Evolutionary conservation across 768 basidiomycete genomes (phyloP).

Genomic region (Melanogaster broomeanus): DNA sequence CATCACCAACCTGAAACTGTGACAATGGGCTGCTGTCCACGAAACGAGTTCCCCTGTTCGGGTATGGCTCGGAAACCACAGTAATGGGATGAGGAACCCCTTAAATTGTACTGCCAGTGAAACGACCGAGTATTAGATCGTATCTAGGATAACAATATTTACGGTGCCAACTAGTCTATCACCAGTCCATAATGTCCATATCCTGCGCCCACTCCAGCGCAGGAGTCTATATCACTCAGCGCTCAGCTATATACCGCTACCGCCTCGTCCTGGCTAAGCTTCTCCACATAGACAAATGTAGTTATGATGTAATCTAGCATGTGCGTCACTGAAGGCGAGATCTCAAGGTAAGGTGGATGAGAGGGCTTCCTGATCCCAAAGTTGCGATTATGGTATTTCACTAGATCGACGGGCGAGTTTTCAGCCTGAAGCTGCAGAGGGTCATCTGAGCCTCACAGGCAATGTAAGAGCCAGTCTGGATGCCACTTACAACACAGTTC

Average conservation of each 20-base stretch:
- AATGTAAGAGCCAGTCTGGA: background rate
- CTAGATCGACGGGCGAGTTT: slow-evolving; percentile 12
- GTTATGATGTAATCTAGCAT: slow-evolving; percentile 31
- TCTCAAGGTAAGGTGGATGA: slow-evolving; percentile 27
- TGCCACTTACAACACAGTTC: slow-evolving; percentile 15
- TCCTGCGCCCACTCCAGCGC: too few species aligned
- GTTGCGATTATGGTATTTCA: slow-evolving; percentile 26
- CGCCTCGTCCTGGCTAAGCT: slow-evolving; percentile 24
- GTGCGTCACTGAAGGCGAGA: slow-evolving; percentile 15
- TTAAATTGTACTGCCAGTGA: too few species aligned
- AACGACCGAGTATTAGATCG: too few species aligned
- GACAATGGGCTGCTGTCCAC: too few species aligned
- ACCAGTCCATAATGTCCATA: too few species aligned
- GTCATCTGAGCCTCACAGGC: background rate
- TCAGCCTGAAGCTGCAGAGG: slow-evolving; percentile 22
- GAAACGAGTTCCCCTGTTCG: too few species aligned
- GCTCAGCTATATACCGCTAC: slow-evolving; percentile 4
- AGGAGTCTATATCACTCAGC: too few species aligned
- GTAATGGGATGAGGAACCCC: too few species aligned
- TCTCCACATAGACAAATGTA: slow-evolving; percentile 30
- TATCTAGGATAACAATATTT: too few species aligned
- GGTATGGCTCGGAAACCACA: too few species aligned
- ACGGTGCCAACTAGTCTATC: too few species aligned
- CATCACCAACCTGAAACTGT: too few species aligned
- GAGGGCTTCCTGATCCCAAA: slow-evolving; percentile 19